Evolutionary conservation across 1,284 basidiomycete genomes (phyloP).

Genomic region (Polyporus tsugae): DNA sequence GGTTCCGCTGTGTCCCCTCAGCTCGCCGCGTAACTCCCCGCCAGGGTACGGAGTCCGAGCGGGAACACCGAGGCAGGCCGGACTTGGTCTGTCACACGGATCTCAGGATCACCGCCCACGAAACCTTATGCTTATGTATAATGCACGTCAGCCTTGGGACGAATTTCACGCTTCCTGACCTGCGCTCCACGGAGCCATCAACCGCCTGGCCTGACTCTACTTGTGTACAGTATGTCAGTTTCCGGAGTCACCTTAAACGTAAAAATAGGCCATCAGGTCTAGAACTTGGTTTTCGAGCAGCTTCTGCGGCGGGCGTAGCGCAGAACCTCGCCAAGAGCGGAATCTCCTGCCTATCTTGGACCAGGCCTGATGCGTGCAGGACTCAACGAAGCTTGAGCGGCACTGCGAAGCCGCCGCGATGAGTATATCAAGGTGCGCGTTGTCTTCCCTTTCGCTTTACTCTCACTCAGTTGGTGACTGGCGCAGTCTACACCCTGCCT

Average conservation of each 20-base stretch:
- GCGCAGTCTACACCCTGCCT: background rate
- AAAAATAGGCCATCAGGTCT: no score
- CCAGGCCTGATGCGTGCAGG: background rate
- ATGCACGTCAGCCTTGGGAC: background rate
- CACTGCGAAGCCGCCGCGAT: no score
- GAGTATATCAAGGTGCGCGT: background rate
- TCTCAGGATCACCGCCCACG: no score
- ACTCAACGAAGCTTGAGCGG: no score
- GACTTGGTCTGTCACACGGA: no score
- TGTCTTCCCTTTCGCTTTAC: background rate
- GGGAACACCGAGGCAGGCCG: no score
- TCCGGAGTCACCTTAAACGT: background rate
- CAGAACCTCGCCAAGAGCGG: background rate
- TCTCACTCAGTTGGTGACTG: background rate
- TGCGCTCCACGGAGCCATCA: background rate
- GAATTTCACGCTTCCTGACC: background rate
- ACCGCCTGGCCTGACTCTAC: background rate
- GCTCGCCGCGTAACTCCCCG: no score
- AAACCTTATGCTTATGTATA: no score
- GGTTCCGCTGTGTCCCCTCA: background rate
- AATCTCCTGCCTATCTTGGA: background rate
- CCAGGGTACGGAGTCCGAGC: no score
- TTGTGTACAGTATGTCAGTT: background rate
- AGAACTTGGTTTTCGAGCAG: no score
- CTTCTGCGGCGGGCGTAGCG: slow-evolving; percentile 2